Percentiles rank a stretch among this genome's conserved stretches.
These are phyloP conservation scores for Suillus clintonianus DNA, from an alignment of 768 basidiomycete genomes.

Conservation along the genomic window DNA sequence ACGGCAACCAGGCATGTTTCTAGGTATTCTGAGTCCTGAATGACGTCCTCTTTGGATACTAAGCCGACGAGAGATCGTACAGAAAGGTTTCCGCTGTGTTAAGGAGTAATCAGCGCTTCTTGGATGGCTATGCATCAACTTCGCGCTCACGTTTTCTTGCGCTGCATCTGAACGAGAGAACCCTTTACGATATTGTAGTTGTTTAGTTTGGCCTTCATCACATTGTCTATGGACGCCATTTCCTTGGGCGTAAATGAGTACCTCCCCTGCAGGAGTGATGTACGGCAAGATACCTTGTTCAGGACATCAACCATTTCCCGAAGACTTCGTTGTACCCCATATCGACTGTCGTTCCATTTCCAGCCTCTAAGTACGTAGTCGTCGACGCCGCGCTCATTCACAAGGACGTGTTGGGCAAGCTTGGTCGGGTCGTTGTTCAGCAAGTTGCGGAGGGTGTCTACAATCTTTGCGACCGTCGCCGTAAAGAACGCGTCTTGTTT, in stretches of 20 bases:
- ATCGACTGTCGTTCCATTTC: conserved; percentile 94
- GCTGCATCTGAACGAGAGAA: conserved; percentile 85
- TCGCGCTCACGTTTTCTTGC: conserved; percentile 81
- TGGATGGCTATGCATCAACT: background rate
- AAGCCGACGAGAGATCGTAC: conserved; percentile 84
- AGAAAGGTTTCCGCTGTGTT: conserved; percentile 87
- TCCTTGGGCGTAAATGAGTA: conserved; percentile 55
- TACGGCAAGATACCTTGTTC: conserved; percentile 63
- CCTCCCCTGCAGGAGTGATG: background rate
- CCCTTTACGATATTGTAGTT: conserved; percentile 96
- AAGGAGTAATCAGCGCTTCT: background rate
- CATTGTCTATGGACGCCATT: conserved; percentile 91
- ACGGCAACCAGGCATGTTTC: conserved; percentile 93
- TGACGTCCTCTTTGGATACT: conserved; percentile 78
- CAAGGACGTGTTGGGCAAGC: conserved; percentile 71
- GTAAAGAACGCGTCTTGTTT: conserved; percentile 92
- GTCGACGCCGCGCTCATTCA: conserved; percentile 80
- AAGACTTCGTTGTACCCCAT: conserved; percentile 79
- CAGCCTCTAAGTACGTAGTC: conserved; percentile 79
- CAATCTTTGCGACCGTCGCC: conserved; percentile 83
- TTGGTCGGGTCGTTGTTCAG: conserved; percentile 84
- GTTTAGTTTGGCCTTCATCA: conserved; percentile 88
- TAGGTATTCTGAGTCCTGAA: conserved; percentile 90
- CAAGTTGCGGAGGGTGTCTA: conserved; percentile 90
- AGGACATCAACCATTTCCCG: conserved; percentile 84